Base-by-base conservation (phyloP, 306 rosid species). In the Cyamopsis tetragonoloba region DNA sequence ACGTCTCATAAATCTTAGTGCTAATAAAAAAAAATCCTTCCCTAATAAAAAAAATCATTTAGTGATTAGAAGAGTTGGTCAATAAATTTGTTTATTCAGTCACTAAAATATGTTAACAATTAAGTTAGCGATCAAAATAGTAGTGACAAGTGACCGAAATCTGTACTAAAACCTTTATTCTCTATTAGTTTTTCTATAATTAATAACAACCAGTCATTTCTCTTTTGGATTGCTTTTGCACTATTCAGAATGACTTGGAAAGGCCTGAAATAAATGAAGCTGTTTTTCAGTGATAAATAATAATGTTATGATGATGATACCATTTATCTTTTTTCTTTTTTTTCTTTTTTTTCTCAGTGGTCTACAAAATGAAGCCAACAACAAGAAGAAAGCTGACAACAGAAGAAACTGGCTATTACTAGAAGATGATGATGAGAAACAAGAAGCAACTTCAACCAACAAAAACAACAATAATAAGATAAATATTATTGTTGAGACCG, bases 401-500 rank as follows among this genome's bases (percentile, higher is more conserved):
- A 82, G 82, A 73, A 71, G 59, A n/a, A 80, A 72, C 51, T 70
- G 88, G 79, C 50, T 80, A 46, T 71, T 79, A 62, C 75, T 44
- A 39, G 81, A 80, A 62, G 39, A 47, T 10, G 84, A 82, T 35
- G 76, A 79, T 37, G 48, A 74, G 11, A 74, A 78, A 17, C 79
- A 77, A 77, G 81, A 73, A 38, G 64, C 55, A 44, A 68, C 96
- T 59, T 80, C 93, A 5, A 59, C 75, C 17, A 57, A 32, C 44
- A 82, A 80, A n/a, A n/a, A n/a, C n/a, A n/a, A n/a, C n/a, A n/a
- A n/a, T n/a, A n/a, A n/a, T n/a, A n/a, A n/a, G n/a, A n/a, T n/a
- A n/a, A n/a, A n/a, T n/a, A n/a, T n/a, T n/a, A n/a, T n/a, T 38
- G 72, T 86, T 41, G 95, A 80, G 61, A 77, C 42, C 37, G 84